A percentile compares a stretch with the other conserved stretches of the same genome.
phyloP scores from a whole-genome alignment of 495 filamentous ascomycete genomes.

The Neurospora sp. region DNA sequence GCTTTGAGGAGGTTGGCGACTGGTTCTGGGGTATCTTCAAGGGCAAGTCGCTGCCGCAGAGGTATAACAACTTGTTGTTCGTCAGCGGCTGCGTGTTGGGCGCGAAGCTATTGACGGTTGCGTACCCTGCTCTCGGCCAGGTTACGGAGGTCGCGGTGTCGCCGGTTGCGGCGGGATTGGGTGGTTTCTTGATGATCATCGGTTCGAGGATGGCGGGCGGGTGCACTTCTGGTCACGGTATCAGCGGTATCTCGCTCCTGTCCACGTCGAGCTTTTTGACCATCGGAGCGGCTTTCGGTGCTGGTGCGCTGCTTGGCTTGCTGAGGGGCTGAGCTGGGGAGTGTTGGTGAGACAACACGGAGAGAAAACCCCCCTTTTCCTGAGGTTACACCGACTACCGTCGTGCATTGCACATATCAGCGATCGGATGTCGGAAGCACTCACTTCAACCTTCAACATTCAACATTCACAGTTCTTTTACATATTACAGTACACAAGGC shows the following conservation, averaged over 20 bases:
- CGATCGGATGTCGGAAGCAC: not conserved
- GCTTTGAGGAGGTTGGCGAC: conserved; percentile 42
- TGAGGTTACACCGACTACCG: not conserved
- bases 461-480: too few species aligned
- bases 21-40: conserved; percentile 29
- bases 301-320: conserved; percentile 24
- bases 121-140: conserved; percentile 17
- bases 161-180: conserved; percentile 28
- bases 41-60: conserved; percentile 8
- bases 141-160: conserved; percentile 12
- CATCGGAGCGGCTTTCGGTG: conserved; percentile 38
- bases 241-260: conserved; percentile 43
- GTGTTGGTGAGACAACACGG: not conserved
- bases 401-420: not conserved
- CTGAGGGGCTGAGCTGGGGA: conserved; percentile 4
- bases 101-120: conserved; percentile 21
- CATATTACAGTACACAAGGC: too few species aligned
- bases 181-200: conserved; percentile 40
- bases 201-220: conserved; percentile 46
- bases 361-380: not conserved
- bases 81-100: conserved; percentile 34
- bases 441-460: too few species aligned
- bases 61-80: conserved; percentile 32
- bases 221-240: conserved; percentile 51
- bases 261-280: conserved; percentile 43